Conservation (phyloP, 169 alveolate species). For the Plasmodium chabaudi region DNA sequence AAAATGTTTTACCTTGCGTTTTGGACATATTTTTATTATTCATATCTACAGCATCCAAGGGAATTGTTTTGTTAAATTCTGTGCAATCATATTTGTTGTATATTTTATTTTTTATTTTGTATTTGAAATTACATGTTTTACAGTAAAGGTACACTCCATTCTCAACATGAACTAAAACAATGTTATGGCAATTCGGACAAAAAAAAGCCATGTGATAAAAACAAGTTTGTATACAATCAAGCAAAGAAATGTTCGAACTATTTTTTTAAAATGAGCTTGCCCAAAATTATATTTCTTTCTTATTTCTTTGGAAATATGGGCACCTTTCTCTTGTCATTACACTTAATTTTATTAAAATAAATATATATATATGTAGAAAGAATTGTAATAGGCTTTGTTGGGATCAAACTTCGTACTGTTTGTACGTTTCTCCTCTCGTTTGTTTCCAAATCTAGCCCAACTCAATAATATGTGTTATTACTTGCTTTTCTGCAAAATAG, state of each 20-base stretch:
- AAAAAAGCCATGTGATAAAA: constrained; percentile 77
- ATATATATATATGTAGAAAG: too few relatives aligned
- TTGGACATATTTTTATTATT: constrained; percentile 73
- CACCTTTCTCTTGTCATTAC: too few relatives aligned
- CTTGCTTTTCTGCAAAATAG: too few relatives aligned
- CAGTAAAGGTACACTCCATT: constrained; percentile 65
- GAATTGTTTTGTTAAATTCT: constrained; percentile 35
- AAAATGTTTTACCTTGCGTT: constrained; percentile 49
- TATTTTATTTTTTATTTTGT: constrained; percentile 67
- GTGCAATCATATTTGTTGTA: constrained; percentile 50
- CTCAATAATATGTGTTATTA: too few relatives aligned
- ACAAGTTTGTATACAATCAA: not conserved
- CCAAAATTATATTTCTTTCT: too few relatives aligned
- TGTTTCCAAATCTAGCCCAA: too few relatives aligned
- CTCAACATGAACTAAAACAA: constrained; percentile 56
- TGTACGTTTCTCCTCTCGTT: too few relatives aligned
- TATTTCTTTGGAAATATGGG: too few relatives aligned
- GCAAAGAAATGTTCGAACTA: not conserved
- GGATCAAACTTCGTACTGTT: too few relatives aligned
- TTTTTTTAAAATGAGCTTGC: too few relatives aligned
- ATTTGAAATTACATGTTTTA: constrained; percentile 56
- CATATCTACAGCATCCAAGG: constrained; percentile 73
- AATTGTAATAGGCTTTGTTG: too few relatives aligned
- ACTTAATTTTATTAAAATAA: too few relatives aligned
- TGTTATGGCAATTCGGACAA: constrained; percentile 81